Percentiles rank a stretch among this genome's conserved stretches.
Evolutionary conservation across 1,139 yeast species (phyloP).

Genomic region (Blastobotrys capitulatus): DNA sequence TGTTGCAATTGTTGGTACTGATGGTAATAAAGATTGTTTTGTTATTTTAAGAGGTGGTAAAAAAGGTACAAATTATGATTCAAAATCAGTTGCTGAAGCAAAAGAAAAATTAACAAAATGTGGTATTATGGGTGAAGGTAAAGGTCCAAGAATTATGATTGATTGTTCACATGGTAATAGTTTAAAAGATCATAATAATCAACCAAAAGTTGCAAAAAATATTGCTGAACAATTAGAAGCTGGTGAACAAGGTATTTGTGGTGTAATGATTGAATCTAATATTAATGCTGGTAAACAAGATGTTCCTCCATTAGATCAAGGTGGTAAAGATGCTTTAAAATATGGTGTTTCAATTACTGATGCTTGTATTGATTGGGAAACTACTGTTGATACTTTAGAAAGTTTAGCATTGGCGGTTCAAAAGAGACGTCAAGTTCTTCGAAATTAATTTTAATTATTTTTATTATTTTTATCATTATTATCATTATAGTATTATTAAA

Average conservation of each 20-base stretch:
- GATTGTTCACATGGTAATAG: slow-evolving; percentile 98
- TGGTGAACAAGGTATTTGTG: slow-evolving; percentile 80
- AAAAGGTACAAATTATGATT: slow-evolving; percentile 84
- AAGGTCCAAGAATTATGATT: slow-evolving; percentile 70
- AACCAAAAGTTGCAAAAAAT: slow-evolving; percentile 81
- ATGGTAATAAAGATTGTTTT: slow-evolving; percentile 87
- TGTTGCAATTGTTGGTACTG: slow-evolving; percentile 92
- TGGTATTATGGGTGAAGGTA: slow-evolving; percentile 43
- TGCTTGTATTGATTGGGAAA: slow-evolving; percentile 90
- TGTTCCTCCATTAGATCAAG: slow-evolving; percentile 61
- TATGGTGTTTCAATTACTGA: slow-evolving; percentile 96
- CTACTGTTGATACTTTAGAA: slow-evolving; percentile 67
- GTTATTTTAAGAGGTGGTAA: slow-evolving; percentile 95
- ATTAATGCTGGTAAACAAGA: slow-evolving; percentile 90
- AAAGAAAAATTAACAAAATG: slow-evolving; percentile 58
- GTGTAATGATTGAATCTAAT: slow-evolving; percentile 95
- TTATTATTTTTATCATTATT: background rate
- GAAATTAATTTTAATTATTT: slow-evolving; percentile 14
- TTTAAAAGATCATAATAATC: slow-evolving; percentile 81
- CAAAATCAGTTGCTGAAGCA: slow-evolving; percentile 62
- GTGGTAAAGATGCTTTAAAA: slow-evolving; percentile 66
- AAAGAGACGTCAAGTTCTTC: slow-evolving; percentile 52
- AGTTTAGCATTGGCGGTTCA: slow-evolving; percentile 74
- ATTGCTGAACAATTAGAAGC: slow-evolving; percentile 70
- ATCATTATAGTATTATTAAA: background rate